Evolutionary conservation across 1,284 basidiomycete species (phyloP).

Genomic region (Singerocomus inundabilis): DNA sequence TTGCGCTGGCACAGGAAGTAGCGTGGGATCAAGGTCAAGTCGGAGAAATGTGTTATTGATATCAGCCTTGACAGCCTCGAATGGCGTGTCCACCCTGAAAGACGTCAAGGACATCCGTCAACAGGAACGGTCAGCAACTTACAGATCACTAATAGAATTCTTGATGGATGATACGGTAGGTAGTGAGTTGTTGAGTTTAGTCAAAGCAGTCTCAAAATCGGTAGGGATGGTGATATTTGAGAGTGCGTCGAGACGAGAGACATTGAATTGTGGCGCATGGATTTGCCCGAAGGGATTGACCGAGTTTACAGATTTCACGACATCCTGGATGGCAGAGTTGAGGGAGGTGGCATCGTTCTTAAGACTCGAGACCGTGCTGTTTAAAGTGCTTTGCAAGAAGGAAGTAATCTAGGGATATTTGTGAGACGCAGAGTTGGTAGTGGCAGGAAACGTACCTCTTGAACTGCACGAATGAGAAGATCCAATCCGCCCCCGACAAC

Average conservation of each 20-base stretch:
- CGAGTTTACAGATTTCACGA: conserved; percentile 69
- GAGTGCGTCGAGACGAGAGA: conserved; percentile 71
- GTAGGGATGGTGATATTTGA: conserved; percentile 81
- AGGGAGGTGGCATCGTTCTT: conserved; percentile 68
- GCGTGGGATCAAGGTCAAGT: conserved; percentile 64
- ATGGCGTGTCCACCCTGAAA: conserved; percentile 76
- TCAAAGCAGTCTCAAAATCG: conserved; percentile 72
- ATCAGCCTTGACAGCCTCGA: conserved; percentile 80
- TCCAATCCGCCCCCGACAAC: conserved; percentile 80
- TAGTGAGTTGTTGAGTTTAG: conserved; percentile 75
- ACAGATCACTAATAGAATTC: conserved; percentile 71
- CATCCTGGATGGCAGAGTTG: conserved; percentile 66
- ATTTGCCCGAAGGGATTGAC: conserved; percentile 69
- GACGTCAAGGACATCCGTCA: conserved; percentile 14
- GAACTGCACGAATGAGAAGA: conserved; percentile 77
- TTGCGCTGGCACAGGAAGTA: conserved; percentile 71
- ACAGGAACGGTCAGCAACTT: conserved; percentile 30
- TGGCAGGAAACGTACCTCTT: conserved; percentile 56
- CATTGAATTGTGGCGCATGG: conserved; percentile 62
- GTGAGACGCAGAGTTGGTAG: conserved; percentile 8
- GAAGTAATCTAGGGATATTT: conserved; percentile 57
- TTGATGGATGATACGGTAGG: conserved; percentile 81
- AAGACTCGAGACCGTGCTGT: conserved; percentile 61
- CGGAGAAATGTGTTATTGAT: conserved; percentile 84
- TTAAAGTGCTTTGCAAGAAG: conserved; percentile 62